Conservation (phyloP, 2,329 filamentous ascomycete species). For the Colletotrichum limetticola region DNA sequence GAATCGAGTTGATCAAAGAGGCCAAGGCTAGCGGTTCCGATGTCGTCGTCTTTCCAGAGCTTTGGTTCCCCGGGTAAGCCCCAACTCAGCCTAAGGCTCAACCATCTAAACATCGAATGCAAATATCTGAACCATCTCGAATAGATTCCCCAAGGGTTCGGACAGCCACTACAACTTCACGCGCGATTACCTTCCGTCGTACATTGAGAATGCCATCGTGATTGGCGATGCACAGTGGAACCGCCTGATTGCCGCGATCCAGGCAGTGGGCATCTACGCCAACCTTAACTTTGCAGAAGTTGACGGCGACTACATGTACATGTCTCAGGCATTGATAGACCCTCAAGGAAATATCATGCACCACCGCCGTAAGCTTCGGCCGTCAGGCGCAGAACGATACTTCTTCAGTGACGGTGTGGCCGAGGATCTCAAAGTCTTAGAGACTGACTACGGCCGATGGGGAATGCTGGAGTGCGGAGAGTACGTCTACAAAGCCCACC, state of each 20-base stretch:
- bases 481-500: neutral
- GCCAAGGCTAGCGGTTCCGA: neutral
- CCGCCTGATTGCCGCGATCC: neutral
- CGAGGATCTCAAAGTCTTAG: constrained; percentile 51
- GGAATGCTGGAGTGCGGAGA: constrained; percentile 62
- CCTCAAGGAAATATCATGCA: constrained; percentile 50
- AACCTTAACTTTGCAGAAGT: constrained; percentile 49
- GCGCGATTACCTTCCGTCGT: neutral
- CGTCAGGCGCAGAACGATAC: constrained; percentile 62
- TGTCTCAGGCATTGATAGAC: constrained; percentile 56
- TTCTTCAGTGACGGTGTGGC: constrained; percentile 58
- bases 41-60: constrained; percentile 12
- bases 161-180: constrained; percentile 13
- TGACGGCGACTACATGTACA: constrained; percentile 52
- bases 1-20: constrained; percentile 5
- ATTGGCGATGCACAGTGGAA: constrained; percentile 9
- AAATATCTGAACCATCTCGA: no score
- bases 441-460: constrained; percentile 53
- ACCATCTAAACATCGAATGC: no score
- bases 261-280: neutral
- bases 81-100: no score
- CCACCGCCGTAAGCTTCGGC: constrained; percentile 60
- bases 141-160: constrained; percentile 15
- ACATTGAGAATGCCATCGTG: constrained; percentile 9
- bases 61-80: constrained; percentile 14